Evolutionary conservation across 495 filamentous ascomycete species (phyloP).

Genomic region (Penicillium taxi): DNA sequence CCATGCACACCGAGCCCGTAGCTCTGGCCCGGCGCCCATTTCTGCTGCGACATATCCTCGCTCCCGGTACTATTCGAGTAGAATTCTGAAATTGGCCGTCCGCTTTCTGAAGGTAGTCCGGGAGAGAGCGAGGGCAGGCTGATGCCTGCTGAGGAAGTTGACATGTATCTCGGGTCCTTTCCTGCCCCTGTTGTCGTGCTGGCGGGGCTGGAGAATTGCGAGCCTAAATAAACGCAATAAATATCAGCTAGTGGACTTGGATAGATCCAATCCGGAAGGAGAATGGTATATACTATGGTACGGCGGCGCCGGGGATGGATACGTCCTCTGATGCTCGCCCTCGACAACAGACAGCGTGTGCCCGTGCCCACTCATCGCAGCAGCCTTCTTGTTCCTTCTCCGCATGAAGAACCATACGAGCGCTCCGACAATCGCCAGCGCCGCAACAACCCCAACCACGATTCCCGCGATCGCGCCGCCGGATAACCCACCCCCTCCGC

Average conservation of each 20-base stretch:
- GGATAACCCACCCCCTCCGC: constrained; percentile 7
- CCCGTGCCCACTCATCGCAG: constrained; percentile 7
- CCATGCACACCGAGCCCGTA: constrained; percentile 11
- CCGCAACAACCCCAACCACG: constrained; percentile 25
- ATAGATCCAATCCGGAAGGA: constrained; percentile 4
- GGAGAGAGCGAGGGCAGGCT: constrained; percentile 7
- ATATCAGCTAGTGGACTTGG: constrained; percentile 5
- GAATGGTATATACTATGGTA: constrained; percentile 6
- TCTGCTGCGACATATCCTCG: constrained; percentile 8
- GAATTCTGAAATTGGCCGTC: constrained; percentile 4
- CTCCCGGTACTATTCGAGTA: constrained; percentile 5
- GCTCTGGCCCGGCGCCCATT: constrained; percentile 4
- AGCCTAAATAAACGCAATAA: constrained; percentile 7
- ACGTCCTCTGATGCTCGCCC: constrained; percentile 5
- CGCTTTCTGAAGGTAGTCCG: constrained; percentile 4
- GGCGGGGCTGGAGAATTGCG: constrained; percentile 6
- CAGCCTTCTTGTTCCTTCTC: constrained; percentile 8
- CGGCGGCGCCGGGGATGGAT: constrained; percentile 7
- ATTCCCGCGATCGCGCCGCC: constrained; percentile 16
- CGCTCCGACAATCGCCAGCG: constrained; percentile 30
- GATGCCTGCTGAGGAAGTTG: constrained; percentile 5
- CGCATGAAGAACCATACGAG: constrained; percentile 21
- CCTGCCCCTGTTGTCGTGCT: constrained; percentile 5
- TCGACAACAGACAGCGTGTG: constrained; percentile 7
- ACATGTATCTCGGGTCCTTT: constrained; percentile 7